Evolutionary conservation across 345 rosid species (phyloP).

Genomic region (Euclidium syriacum): DNA sequence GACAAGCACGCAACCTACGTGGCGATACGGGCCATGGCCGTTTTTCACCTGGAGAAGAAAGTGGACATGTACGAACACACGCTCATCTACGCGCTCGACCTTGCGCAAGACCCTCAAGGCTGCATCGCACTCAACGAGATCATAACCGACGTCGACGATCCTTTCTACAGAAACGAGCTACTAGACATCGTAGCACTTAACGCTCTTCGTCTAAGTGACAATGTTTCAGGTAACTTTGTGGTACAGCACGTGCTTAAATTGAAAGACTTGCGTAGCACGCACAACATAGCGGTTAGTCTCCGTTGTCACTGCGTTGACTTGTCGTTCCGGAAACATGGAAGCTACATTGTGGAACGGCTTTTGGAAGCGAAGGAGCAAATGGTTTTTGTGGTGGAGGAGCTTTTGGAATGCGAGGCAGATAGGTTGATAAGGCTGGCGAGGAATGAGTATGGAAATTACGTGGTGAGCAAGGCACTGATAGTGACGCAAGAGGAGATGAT

Average conservation of each 20-base stretch:
- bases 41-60: not conserved
- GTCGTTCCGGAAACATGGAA: constrained; percentile 8
- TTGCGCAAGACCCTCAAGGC: constrained; percentile 6
- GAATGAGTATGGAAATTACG: constrained; percentile 12
- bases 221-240: constrained; percentile 7
- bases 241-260: constrained; percentile 10
- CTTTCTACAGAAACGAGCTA: not conserved
- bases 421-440: constrained; percentile 14
- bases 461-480: constrained; percentile 1
- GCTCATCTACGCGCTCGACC: not conserved
- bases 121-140: constrained; percentile 1
- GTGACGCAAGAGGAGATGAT: not conserved
- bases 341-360: constrained; percentile 10
- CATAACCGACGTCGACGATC: not conserved
- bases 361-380: not conserved
- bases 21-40: not conserved
- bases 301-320: not conserved
- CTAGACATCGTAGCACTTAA: not conserved
- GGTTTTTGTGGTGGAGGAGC: not conserved
- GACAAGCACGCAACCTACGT: not conserved
- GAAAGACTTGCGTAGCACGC: not conserved
- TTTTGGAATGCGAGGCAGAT: not conserved
- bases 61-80: not conserved
- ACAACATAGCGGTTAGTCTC: not conserved
- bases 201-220: not conserved